phyloP scores from a whole-genome alignment of 2,329 filamentous ascomycete species.

The Chaetothyriales sp. region DNA sequence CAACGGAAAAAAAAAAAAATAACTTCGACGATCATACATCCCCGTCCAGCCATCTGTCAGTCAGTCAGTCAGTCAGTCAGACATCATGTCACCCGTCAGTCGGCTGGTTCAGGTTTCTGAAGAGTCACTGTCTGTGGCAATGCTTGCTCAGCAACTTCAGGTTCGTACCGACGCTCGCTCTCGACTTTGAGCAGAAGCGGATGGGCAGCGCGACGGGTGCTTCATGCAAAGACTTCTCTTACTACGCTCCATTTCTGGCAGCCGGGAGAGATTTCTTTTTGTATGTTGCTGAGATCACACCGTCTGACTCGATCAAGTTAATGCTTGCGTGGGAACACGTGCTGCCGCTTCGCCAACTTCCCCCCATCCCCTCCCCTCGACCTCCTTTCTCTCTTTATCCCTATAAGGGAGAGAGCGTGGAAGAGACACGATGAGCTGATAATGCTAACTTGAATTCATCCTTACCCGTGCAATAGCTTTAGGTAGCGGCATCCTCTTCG shows the following conservation, averaged over 20 bases:
- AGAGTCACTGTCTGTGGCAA: background rate
- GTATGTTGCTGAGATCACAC: slow-evolving; percentile 82
- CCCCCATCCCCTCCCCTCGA: slow-evolving; percentile 23
- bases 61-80: no score
- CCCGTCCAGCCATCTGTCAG: background rate
- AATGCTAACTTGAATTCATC: slow-evolving; percentile 4
- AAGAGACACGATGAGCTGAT: slow-evolving; percentile 2
- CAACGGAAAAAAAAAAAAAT: background rate
- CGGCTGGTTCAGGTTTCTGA: no score
- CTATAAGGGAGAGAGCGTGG: slow-evolving; percentile 2
- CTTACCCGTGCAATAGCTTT: slow-evolving; percentile 42
- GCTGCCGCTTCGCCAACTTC: slow-evolving; percentile 57
- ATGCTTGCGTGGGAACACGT: slow-evolving; percentile 96
- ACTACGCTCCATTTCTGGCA: slow-evolving; percentile 2
- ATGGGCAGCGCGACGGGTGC: slow-evolving; percentile 71
- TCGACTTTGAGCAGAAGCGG: slow-evolving; percentile 20
- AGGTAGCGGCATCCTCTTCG: slow-evolving; percentile 69
- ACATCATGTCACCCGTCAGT: background rate
- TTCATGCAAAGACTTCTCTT: slow-evolving; percentile 39
- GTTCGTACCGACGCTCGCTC: slow-evolving; percentile 18
- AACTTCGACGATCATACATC: background rate
- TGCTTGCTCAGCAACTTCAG: slow-evolving; percentile 21
- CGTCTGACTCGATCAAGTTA: slow-evolving; percentile 98
- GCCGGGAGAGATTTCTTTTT: slow-evolving; percentile 8
- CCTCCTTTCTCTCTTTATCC: slow-evolving; percentile 13